phyloP scores from a whole-genome alignment of 805 yeast genomes.

The Candida insectorum region DNA sequence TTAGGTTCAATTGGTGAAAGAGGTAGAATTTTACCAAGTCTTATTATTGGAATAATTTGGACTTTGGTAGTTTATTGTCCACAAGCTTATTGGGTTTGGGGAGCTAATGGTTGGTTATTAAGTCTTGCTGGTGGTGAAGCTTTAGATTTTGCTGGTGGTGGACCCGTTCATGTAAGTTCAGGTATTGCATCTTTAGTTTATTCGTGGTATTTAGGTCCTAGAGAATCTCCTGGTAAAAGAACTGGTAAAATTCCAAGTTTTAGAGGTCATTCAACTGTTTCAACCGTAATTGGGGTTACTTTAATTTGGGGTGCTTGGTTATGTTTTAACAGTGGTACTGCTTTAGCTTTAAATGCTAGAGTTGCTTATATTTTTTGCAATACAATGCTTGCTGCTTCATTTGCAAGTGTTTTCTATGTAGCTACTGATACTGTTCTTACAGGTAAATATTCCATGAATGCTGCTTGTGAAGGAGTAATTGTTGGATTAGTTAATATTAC shows the following conservation, averaged over 20 bases:
- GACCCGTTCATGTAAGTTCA: constrained; percentile 46
- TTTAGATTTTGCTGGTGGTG: constrained; percentile 51
- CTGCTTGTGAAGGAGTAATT: constrained; percentile 46
- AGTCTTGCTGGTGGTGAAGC: constrained; percentile 43
- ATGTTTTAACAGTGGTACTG: constrained; percentile 47
- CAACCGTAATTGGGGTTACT: constrained; percentile 43
- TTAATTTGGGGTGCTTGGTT: constrained; percentile 50
- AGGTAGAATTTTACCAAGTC: constrained; percentile 38
- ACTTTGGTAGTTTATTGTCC: constrained; percentile 45
- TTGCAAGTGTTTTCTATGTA: constrained; percentile 45
- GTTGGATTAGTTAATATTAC: constrained; percentile 46
- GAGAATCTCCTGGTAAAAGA: constrained; percentile 23
- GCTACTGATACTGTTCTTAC: constrained; percentile 38
- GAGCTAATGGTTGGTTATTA: constrained; percentile 41
- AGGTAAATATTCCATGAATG: constrained; percentile 38
- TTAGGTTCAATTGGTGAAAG: constrained; percentile 44
- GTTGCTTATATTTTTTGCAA: constrained; percentile 46
- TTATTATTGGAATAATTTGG: constrained; percentile 39
- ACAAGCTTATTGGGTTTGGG: constrained; percentile 47
- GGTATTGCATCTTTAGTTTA: constrained; percentile 43
- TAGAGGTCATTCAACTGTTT: constrained; percentile 32
- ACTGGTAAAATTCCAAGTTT: constrained; percentile 19
- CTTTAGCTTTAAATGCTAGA: constrained; percentile 36
- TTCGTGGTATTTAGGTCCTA: constrained; percentile 41
- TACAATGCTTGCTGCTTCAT: constrained; percentile 50